Base-by-base conservation (phyloP, 208 protist genomes). In the Acanthamoeba healyi region DNA sequence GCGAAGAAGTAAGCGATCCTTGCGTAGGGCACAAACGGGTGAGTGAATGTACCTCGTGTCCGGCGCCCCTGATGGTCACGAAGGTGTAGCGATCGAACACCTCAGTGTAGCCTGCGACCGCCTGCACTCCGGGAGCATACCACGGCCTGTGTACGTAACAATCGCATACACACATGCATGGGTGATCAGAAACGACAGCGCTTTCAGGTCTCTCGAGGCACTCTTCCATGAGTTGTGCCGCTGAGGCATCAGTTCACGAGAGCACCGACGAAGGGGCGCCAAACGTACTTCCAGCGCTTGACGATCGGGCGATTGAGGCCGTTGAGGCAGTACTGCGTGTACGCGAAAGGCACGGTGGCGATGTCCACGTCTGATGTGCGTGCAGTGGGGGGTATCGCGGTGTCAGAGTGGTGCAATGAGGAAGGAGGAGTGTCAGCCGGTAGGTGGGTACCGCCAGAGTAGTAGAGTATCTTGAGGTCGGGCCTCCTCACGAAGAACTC, bases 11-110 rank as follows among this genome's bases (percentile, higher is more conserved):
- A n/a, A n/a, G n/a, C n/a, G n/a, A n/a, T n/a, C n/a, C n/a, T n/a
- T n/a, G n/a, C n/a, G n/a, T n/a, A n/a, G n/a, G n/a, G n/a, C n/a
- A n/a, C n/a, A n/a, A n/a, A n/a, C n/a, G n/a, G n/a, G n/a, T n/a
- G n/a, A 0, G 29, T 70, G 61, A 2, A 34, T 44, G 88, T 81
- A 81, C 88, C 88, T 81, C 63, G n/a, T 93, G 88, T 81, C 88
- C 88, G 19, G 88, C 88, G n/a, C 88, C 88, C 54, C 56, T 72
- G 61, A 93, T 81, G 34, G 88, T 93, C 1, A 44, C 63, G 38
- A 82, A 93, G 3, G 88, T 81, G 44, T 81, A 81, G 10, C 1
- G 7, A 44, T 91, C 84, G 32, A 74, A 72, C 26, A 91, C 84
- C 32, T 91, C 84, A 0, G 2, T 17, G 84, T 91, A 91, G 4